These are phyloP conservation scores for Hamamelis virginiana DNA, from an alignment of 164 flowering plant species.

Conservation along the genomic window DNA sequence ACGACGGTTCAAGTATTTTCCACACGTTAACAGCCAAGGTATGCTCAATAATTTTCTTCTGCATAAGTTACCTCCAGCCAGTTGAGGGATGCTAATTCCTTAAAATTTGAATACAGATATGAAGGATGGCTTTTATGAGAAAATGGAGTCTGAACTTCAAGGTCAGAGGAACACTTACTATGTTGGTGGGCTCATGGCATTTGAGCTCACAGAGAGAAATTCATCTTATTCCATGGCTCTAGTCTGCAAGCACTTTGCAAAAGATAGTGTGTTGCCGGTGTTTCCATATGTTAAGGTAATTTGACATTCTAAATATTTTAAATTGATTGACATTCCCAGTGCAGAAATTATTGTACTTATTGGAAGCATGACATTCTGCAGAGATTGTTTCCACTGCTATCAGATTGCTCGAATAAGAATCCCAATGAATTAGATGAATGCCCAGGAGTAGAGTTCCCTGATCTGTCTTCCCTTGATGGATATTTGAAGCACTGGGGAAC, in stretches of 20 bases:
- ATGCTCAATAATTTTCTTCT: constrained; percentile 11
- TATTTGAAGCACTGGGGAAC: constrained; percentile 74
- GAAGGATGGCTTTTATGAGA: constrained; percentile 68
- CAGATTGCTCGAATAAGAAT: constrained; percentile 14
- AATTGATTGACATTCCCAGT: neutral
- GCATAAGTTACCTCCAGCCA: neutral
- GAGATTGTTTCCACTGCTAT: constrained; percentile 49
- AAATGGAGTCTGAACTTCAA: constrained; percentile 66
- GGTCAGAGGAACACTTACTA: constrained; percentile 65
- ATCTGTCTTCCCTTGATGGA: constrained; percentile 55
- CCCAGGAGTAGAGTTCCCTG: constrained; percentile 53
- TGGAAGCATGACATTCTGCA: constrained; percentile 25
- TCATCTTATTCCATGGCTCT: constrained; percentile 69
- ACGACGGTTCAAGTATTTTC: constrained; percentile 71
- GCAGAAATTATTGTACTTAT: neutral
- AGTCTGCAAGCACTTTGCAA: constrained; percentile 69
- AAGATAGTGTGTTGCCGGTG: constrained; percentile 34
- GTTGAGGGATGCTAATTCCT: constrained; percentile 6
- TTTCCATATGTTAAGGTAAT: constrained; percentile 73
- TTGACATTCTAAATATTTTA: neutral
- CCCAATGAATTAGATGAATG: constrained; percentile 36
- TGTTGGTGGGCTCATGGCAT: constrained; percentile 78
- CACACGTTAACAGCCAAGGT: constrained; percentile 78
- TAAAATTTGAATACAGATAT: constrained; percentile 48
- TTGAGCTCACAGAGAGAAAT: constrained; percentile 86